Conservation (phyloP, 169 alveolate genomes). For the Eimeria maxima region DNA sequence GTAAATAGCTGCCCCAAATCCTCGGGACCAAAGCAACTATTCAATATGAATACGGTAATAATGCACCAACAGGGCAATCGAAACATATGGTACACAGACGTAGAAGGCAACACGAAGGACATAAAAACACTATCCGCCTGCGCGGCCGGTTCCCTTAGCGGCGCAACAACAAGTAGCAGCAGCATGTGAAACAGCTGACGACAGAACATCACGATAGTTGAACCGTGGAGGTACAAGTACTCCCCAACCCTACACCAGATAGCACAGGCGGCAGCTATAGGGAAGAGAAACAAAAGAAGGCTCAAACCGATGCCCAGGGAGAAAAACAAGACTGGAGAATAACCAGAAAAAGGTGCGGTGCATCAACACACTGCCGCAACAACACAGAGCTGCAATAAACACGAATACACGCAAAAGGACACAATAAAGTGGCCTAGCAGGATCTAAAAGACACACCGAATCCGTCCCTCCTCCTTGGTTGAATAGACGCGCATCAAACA, state of each 20-base stretch:
- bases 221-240: not conserved
- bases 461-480: conserved; percentile 94
- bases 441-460: conserved; percentile 80
- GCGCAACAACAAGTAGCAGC: not conserved
- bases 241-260: not conserved
- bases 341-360: not conserved
- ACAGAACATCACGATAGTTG: not conserved
- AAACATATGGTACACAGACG: too few relatives aligned
- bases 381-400: not conserved
- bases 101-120: not conserved
- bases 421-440: not conserved
- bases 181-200: not conserved
- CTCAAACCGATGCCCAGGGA: too few relatives aligned
- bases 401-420: not conserved
- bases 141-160: not conserved
- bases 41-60: not conserved
- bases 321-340: too few relatives aligned
- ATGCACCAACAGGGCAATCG: not conserved
- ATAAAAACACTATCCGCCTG: not conserved
- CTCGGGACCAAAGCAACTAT: not conserved
- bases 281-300: not conserved
- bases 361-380: not conserved
- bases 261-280: not conserved
- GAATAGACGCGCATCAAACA: conserved; percentile 94
- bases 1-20: not conserved